Conservation (phyloP, 495 filamentous ascomycete genomes). For the Halenospora varia region DNA sequence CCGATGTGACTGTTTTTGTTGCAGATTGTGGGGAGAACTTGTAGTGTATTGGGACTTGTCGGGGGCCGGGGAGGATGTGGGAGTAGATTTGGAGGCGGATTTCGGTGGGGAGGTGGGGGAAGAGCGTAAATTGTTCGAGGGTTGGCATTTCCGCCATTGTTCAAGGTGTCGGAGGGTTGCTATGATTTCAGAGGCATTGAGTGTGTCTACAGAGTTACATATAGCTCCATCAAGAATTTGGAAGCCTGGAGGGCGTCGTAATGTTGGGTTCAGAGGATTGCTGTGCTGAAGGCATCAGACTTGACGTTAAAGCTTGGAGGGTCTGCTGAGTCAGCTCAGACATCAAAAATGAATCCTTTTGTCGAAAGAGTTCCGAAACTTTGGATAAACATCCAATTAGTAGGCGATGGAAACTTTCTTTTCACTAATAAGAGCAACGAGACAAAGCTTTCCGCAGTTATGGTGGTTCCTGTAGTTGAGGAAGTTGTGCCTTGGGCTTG, state of each 20-base stretch:
- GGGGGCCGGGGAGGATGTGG: conserved; percentile 33
- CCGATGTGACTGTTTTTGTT: not conserved
- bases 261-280: not conserved
- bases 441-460: too few species aligned
- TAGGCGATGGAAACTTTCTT: too few species aligned
- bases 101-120: conserved; percentile 37
- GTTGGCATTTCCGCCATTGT: too few species aligned
- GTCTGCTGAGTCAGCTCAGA: too few species aligned
- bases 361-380: too few species aligned
- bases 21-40: not conserved
- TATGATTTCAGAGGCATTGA: not conserved
- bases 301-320: too few species aligned
- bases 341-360: too few species aligned
- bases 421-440: too few species aligned
- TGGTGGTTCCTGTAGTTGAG: too few species aligned
- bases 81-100: conserved; percentile 45
- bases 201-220: not conserved
- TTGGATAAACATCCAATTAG: too few species aligned
- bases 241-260: not conserved
- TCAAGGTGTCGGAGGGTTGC: not conserved
- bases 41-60: conserved; percentile 3
- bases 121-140: conserved; percentile 27
- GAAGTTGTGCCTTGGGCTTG: too few species aligned
- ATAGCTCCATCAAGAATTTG: too few species aligned
- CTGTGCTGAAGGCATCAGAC: conserved; percentile 1